A percentile compares a stretch with the other conserved stretches of the same genome.
Evolutionary conservation across 192 early-diverging fungal genomes (phyloP).

Genomic region (Gigaspora rosea): DNA sequence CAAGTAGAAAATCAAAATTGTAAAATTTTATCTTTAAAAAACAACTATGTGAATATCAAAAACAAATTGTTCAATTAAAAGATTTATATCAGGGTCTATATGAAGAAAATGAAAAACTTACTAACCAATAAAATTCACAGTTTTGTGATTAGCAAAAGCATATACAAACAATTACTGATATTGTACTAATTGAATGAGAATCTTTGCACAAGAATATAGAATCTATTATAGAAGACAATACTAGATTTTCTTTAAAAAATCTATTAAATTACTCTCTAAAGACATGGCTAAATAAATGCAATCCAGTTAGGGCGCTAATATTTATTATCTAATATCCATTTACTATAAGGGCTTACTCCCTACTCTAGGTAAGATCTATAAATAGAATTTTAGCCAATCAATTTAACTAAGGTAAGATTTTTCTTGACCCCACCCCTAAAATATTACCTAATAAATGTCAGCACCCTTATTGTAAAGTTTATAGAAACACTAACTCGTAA

Average conservation of each 20-base stretch:
- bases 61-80: neutral
- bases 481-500: slow-evolving; percentile 14
- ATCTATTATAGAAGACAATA: neutral
- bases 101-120: neutral
- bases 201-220: neutral
- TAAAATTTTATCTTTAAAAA: neutral
- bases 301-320: no score
- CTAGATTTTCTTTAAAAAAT: neutral
- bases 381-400: no score
- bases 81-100: neutral
- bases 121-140: neutral
- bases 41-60: neutral
- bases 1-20: neutral
- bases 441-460: no score
- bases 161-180: neutral
- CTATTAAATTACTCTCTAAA: neutral
- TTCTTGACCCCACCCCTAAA: no score
- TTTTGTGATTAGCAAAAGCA: slow-evolving; percentile 8
- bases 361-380: no score
- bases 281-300: neutral
- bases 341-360: no score
- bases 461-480: slow-evolving; percentile 20
- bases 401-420: no score
- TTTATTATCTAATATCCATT: no score
- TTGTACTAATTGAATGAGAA: slow-evolving; percentile 4